Percentiles rank a stretch among this genome's conserved stretches.
Evolutionary conservation across 2,329 filamentous ascomycete genomes (phyloP).

Genomic region (Xylariales sp.): DNA sequence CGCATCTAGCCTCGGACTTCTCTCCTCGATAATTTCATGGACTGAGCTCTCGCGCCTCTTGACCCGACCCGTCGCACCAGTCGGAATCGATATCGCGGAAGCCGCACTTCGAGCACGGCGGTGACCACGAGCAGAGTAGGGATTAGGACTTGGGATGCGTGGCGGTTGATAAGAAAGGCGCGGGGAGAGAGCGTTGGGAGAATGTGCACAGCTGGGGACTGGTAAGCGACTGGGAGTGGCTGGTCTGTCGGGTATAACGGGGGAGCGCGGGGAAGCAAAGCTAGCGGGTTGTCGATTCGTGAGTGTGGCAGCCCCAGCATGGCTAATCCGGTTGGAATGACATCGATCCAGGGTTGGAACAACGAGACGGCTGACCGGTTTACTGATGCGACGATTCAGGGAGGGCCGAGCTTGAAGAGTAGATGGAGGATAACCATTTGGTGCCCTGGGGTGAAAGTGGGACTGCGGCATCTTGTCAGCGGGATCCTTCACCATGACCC

Average conservation of each 20-base stretch:
- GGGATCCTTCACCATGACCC: conserved; percentile 61
- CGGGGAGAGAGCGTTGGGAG: conserved; percentile 18
- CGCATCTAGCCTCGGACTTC: conserved; percentile 49
- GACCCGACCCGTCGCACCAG: conserved; percentile 14
- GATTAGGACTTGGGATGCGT: conserved; percentile 25
- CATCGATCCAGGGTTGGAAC: conserved; percentile 22
- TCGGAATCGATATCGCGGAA: conserved; percentile 7
- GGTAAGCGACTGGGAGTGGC: conserved; percentile 34
- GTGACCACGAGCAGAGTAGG: conserved; percentile 27
- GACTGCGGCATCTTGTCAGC: conserved; percentile 20
- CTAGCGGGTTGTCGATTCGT: conserved; percentile 44
- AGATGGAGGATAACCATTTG: background rate
- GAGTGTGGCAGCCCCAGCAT: conserved; percentile 39
- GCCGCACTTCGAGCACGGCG: conserved; percentile 39
- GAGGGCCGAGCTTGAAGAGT: conserved; percentile 10
- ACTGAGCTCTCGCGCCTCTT: conserved; percentile 1
- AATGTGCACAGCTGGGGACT: conserved; percentile 25
- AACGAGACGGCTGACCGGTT: conserved; percentile 33
- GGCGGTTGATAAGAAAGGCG: conserved; percentile 18
- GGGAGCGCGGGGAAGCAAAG: conserved; percentile 45
- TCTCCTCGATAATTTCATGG: conserved; percentile 19
- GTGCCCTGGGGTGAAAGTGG: background rate
- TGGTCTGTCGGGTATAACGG: conserved; percentile 18
- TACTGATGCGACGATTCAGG: conserved; percentile 40
- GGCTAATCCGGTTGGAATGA: conserved; percentile 40